Evolutionary conservation across 257 asterid species (phyloP), one percentile per base, ranked within the genome.

Genomic region (Gentiana dahurica): DNA sequence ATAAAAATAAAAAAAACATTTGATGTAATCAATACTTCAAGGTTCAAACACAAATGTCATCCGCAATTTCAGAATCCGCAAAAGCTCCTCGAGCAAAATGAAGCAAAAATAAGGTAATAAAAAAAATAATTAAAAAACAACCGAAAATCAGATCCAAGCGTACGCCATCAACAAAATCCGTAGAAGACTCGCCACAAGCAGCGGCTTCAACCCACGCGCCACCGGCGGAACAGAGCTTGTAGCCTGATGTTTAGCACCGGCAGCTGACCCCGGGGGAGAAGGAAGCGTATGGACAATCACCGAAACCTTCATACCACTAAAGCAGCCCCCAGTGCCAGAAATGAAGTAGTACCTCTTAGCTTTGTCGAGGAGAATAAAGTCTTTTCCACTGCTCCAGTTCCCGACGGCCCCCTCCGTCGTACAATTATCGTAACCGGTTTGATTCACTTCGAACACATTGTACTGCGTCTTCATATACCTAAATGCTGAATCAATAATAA

Each of bases 361-460:
- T 51, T 77, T 57, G 54, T 77, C 71, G 12, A 89, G 82, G 3
- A 55, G 74, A 51, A 89, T 73, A 61, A 89, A 89, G 59, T 89
- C 97, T 32, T 89, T 89, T 1, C 97, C 97, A 47, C 87, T 74
- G 69, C 80, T 86, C 97, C 97, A 89, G 7, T 89, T 89, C 33
- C 95, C 94, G 4, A 75, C 57, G 3, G 89, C 95, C 0, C 95
- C 79, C 12, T 81, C 95, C 13, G 56, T 73, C 38, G 97, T 89
- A 66, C 95, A 89, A 76, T 86, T 89, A 37, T 78, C 95, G 64
- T 89, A 89, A 8, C 92, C 94, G 1, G 94, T 86, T 62, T 67
- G 3, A 82, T 86, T 89, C 89, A 89, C 97, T 47, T 73, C 66
- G 59, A 86, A 89, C 71, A 89, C 97, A 44, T 83, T 86, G 88